Conservation (phyloP, 441 rosid species). For the Adansonia madagascariensis region DNA sequence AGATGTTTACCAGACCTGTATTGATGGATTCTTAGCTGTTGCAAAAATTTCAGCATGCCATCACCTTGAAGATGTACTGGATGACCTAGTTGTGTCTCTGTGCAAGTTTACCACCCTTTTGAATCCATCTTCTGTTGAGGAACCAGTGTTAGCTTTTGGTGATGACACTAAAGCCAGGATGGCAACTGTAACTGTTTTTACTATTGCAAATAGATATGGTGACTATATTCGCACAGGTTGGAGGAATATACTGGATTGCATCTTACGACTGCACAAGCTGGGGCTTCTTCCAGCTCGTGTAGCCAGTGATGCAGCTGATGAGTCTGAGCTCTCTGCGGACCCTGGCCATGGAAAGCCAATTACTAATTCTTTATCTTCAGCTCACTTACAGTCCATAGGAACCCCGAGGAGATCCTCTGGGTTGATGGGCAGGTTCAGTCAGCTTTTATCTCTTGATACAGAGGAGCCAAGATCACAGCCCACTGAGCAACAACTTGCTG, state of each 20-base stretch:
- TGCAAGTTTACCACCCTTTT: conserved; percentile 93
- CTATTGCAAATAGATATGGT: conserved; percentile 93
- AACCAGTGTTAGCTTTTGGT: conserved; percentile 92
- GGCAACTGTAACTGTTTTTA: conserved; percentile 94
- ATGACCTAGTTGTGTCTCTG: conserved; percentile 93
- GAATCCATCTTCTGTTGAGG: conserved; percentile 79
- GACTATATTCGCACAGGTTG: conserved; percentile 88
- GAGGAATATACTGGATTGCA: conserved; percentile 97
- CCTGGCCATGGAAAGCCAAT: conserved; percentile 77
- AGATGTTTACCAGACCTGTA: conserved; percentile 86
- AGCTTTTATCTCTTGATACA: conserved; percentile 85
- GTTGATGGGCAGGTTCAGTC: conserved; percentile 95
- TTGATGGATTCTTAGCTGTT: conserved; percentile 94
- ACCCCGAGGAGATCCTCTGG: conserved; percentile 88
- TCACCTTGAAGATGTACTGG: conserved; percentile 95
- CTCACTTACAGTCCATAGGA: conserved; percentile 63
- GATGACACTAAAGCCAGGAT: conserved; percentile 63
- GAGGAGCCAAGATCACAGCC: conserved; percentile 97
- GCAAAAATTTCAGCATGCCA: conserved; percentile 96
- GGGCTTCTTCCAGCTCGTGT: conserved; percentile 99
- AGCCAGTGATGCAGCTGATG: conserved; percentile 97
- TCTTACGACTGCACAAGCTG: conserved; percentile 87
- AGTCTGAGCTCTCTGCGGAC: conserved; percentile 81
- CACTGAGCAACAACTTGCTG: conserved; percentile 91
- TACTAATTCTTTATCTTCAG: conserved; percentile 58